These are phyloP conservation scores for Cymbopogon flexuosus DNA, from an alignment of 202 grass and related monocot species.

Conservation along the genomic window DNA sequence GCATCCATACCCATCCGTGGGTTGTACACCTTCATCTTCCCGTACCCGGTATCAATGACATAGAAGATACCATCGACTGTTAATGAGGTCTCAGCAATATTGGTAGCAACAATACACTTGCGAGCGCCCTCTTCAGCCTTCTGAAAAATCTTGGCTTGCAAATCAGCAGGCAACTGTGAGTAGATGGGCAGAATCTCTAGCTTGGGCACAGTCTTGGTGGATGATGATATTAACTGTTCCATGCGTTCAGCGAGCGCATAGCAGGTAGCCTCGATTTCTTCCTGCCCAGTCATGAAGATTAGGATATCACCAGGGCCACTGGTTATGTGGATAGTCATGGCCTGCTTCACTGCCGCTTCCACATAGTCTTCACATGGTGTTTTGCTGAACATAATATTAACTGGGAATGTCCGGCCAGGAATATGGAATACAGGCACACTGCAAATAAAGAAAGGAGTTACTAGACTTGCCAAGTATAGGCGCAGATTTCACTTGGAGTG, in stretches of 20 bases:
- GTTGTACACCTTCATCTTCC: slow-evolving; percentile 99
- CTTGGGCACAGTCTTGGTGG: slow-evolving; percentile 72
- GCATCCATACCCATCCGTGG: slow-evolving; percentile 98
- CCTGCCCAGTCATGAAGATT: slow-evolving; percentile 97
- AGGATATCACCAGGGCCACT: slow-evolving; percentile 81
- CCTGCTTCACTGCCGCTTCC: slow-evolving; percentile 93
- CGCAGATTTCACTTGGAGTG: background rate
- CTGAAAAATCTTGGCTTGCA: slow-evolving; percentile 98
- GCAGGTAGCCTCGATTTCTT: slow-evolving; percentile 93
- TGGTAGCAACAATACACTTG: slow-evolving; percentile 97
- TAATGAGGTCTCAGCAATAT: slow-evolving; percentile 94
- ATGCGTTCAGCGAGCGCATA: slow-evolving; percentile 91
- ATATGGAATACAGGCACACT: slow-evolving; percentile 90
- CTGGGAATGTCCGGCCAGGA: slow-evolving; percentile 89
- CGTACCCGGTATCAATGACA: slow-evolving; percentile 94
- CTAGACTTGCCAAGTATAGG: background rate
- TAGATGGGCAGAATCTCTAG: slow-evolving; percentile 92
- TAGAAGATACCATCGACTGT: slow-evolving; percentile 98
- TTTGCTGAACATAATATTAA: slow-evolving; percentile 93
- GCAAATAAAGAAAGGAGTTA: slow-evolving; percentile 30
- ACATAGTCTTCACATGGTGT: slow-evolving; percentile 98
- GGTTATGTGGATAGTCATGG: slow-evolving; percentile 93
- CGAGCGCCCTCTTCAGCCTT: slow-evolving; percentile 94
- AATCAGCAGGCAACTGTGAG: slow-evolving; percentile 86
- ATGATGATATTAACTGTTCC: slow-evolving; percentile 80